These are phyloP conservation scores for Debaryomyces hansenii DNA, from an alignment of 805 yeast species.

Conservation along the genomic window DNA sequence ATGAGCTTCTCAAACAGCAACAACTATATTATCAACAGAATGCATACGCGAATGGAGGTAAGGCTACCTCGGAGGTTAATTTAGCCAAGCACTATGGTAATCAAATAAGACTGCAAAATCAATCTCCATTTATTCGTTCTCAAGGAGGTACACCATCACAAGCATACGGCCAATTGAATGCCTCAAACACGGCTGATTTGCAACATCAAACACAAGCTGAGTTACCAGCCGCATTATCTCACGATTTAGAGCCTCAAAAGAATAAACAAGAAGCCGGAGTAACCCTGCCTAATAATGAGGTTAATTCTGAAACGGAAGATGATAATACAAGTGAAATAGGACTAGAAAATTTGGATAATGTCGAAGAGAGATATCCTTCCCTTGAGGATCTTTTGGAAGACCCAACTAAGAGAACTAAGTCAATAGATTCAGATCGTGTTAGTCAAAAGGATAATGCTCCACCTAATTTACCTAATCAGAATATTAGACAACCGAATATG, in stretches of 20 bases:
- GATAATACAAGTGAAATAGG: conserved; percentile 27
- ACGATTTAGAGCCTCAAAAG: neutral
- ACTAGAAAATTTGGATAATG: conserved; percentile 42
- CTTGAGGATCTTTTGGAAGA: conserved; percentile 31
- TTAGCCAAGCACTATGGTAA: neutral
- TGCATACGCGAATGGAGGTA: conserved; percentile 4
- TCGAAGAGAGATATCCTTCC: conserved; percentile 54
- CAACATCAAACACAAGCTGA: neutral
- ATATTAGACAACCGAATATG: neutral
- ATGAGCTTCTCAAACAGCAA: conserved; percentile 34
- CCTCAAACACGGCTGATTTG: neutral
- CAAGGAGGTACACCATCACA: neutral
- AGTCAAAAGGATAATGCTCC: neutral
- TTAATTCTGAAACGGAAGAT: conserved; percentile 4
- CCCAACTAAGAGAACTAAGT: neutral
- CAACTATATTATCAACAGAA: conserved; percentile 43
- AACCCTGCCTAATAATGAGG: neutral
- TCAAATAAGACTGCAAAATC: neutral
- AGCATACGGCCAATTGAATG: neutral
- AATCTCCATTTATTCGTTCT: conserved; percentile 18
- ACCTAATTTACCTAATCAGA: neutral
- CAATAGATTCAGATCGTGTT: neutral
- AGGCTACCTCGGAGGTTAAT: conserved; percentile 6
- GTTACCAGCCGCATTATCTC: neutral
- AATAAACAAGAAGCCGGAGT: neutral